Conservation (phyloP, 768 basidiomycete species). For the Terana coerulea region DNA sequence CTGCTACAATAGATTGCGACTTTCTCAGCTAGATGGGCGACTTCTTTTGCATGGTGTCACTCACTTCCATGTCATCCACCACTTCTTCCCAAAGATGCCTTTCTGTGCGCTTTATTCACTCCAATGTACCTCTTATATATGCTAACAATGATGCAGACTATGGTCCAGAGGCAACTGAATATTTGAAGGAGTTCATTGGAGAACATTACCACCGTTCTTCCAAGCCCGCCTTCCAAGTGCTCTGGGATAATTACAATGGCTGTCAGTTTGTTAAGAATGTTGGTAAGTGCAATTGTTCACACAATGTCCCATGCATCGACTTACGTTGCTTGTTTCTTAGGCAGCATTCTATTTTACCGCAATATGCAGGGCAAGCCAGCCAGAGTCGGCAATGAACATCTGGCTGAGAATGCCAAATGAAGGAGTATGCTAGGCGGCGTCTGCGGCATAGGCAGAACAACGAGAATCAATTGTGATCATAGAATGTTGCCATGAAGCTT, state of each 20-base stretch:
- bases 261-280: slow-evolving; percentile 34
- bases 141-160: too few species aligned
- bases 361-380: slow-evolving; percentile 32
- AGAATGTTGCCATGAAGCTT: too few species aligned
- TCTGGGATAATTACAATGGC: slow-evolving; percentile 31
- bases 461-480: too few species aligned
- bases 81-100: slow-evolving; percentile 43
- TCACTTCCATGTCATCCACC: slow-evolving; percentile 62
- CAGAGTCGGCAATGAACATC: too few species aligned
- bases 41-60: slow-evolving; percentile 64
- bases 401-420: too few species aligned
- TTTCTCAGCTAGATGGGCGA: slow-evolving; percentile 59
- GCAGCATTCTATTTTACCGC: slow-evolving; percentile 1
- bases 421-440: too few species aligned
- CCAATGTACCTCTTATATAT: too few species aligned
- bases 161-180: slow-evolving; percentile 28
- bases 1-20: slow-evolving; percentile 55
- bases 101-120: slow-evolving; percentile 27
- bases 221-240: slow-evolving; percentile 28
- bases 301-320: too few species aligned
- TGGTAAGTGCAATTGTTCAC: too few species aligned
- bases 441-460: too few species aligned
- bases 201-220: slow-evolving; percentile 29
- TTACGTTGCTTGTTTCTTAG: too few species aligned
- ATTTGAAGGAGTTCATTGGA: slow-evolving; percentile 28